phyloP scores from a whole-genome alignment of 345 rosid genomes.

The Turritis glabra region DNA sequence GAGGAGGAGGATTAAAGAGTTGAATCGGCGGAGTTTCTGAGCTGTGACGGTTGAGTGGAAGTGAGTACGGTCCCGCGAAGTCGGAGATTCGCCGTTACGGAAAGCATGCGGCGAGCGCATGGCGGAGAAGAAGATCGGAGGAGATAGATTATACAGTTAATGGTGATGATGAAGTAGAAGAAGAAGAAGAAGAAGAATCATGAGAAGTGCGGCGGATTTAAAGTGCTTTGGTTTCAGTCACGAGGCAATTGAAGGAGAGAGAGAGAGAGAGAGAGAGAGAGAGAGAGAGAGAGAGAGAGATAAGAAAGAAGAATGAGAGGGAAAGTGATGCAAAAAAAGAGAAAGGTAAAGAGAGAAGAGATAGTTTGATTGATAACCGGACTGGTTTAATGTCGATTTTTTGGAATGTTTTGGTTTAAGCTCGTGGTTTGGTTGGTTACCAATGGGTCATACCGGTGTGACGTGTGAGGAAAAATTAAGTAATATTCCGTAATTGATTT shows the following conservation, averaged over 20 bases:
- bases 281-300: slow-evolving; percentile 27
- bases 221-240: slow-evolving; percentile 35
- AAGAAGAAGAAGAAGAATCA: slow-evolving; percentile 23
- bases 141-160: not conserved
- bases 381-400: not conserved
- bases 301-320: slow-evolving; percentile 39
- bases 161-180: not conserved
- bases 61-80: slow-evolving; percentile 49
- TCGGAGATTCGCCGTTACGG: slow-evolving; percentile 64
- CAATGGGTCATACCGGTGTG: not conserved
- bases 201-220: slow-evolving; percentile 38
- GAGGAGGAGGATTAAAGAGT: slow-evolving; percentile 66
- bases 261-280: slow-evolving; percentile 24
- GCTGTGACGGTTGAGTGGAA: slow-evolving; percentile 76
- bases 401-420: not conserved
- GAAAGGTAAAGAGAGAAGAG: not conserved
- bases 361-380: slow-evolving; percentile 22
- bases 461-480: not conserved
- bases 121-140: slow-evolving; percentile 41
- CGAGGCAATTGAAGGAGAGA: slow-evolving; percentile 39
- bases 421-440: not conserved
- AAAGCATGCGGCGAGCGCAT: slow-evolving; percentile 75
- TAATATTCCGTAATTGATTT: too few relatives aligned
- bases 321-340: slow-evolving; percentile 39
- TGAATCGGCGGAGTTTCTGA: slow-evolving; percentile 82